Evolutionary conservation across 129 eudicot genomes (phyloP).

Genomic region (Tagetes patula): DNA sequence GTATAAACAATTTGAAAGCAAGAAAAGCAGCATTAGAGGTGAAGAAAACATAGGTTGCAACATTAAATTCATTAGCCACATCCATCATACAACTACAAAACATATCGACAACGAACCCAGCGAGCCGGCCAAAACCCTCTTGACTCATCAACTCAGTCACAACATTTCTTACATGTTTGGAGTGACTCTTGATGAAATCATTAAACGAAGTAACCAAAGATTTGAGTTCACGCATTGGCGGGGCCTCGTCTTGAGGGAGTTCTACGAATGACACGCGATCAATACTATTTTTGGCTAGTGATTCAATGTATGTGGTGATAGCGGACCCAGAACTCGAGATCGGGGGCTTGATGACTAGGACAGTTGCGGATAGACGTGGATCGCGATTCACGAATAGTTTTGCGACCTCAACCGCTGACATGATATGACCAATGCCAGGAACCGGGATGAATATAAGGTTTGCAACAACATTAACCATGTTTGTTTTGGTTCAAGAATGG

Average conservation of each 20-base stretch:
- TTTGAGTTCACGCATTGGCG: not conserved
- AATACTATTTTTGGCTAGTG: not conserved
- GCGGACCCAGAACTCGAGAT: not conserved
- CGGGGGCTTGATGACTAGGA: constrained; percentile 21
- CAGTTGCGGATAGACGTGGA: constrained; percentile 10
- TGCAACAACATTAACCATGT: not conserved
- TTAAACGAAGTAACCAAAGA: not conserved
- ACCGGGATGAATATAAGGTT: constrained; percentile 28
- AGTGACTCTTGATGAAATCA: not conserved
- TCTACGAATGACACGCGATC: constrained; percentile 1
- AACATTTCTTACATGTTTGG: constrained; percentile 5
- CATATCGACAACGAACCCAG: constrained; percentile 21
- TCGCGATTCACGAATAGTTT: constrained; percentile 23
- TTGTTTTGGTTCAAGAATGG: not conserved
- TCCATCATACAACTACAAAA: constrained; percentile 14
- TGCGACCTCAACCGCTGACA: constrained; percentile 26
- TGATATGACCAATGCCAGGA: constrained; percentile 29
- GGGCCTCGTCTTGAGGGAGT: constrained; percentile 5
- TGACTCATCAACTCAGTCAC: not conserved
- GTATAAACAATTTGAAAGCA: constrained; percentile 21
- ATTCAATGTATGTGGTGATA: not conserved
- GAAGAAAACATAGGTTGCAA: constrained; percentile 5
- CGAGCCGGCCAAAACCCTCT: not conserved
- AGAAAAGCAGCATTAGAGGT: constrained; percentile 24
- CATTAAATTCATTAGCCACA: constrained; percentile 18